Evolutionary conservation across 176 grass and related monocot species (phyloP), one percentile per base, ranked within the genome.

Genomic region (Oryza glumipatula): DNA sequence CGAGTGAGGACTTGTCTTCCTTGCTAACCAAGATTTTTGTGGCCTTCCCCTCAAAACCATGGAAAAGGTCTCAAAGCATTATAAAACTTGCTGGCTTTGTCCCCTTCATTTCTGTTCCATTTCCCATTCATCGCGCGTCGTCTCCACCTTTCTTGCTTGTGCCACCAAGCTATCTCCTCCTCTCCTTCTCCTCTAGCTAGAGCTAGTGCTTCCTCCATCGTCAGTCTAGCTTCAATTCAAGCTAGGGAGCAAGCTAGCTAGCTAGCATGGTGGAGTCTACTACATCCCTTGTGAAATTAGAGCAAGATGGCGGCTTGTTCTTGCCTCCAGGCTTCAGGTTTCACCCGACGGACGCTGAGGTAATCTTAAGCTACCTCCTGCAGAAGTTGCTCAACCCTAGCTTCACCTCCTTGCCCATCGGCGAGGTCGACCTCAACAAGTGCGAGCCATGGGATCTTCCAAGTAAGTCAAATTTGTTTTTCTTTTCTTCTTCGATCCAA

Each of bases 361-460:
- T 93, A 28, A 85, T 90, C 72, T 90, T 77, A 2, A 78, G 78
- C 77, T 93, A 93, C 48, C 88, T 93, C 84, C 72, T 87, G 6
- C 28, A 73, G 10, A 93, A 90, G 30, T 77, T 78, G 64, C 0
- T 78, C 48, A 87, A 85, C 72, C 88, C 88, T 81, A 85, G 68
- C 68, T 90, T 93, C 73, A 35, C 24, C 19, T 76, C 84, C 11
- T 19, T 49, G 12, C 81, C 88, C 15, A 67, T 93, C 9, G 88
- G 86, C 6, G 95, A 98, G 70, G 93, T 93, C 61, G 83, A 98
- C 51, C 89, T 98, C 70, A 98, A 98, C 89, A 93, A 93, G 85
- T 88, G 76, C 56, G 95, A 98, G 79, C 95, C 95, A 74, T 92
- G 95, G 95, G 95, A 98, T 77, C 91, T 98, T 22, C 95, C 95